These are phyloP conservation scores for Saccharomyces hybrid DNA, from an alignment of 1,139 yeast genomes.

Conservation along the genomic window DNA sequence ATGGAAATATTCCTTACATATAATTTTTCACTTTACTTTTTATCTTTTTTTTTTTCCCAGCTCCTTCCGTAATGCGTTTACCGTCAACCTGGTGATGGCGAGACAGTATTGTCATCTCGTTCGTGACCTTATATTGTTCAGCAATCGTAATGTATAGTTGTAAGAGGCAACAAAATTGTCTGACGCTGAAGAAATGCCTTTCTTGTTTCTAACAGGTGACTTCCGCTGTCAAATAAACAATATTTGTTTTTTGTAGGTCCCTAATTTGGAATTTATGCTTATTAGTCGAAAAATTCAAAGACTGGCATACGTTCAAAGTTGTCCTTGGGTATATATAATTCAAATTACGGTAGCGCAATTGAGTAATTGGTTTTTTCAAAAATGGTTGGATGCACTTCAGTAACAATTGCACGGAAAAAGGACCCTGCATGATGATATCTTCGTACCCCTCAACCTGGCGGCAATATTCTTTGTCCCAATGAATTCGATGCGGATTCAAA, in stretches of 20 bases:
- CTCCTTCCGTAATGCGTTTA: not conserved
- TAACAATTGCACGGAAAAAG: constrained; percentile 56
- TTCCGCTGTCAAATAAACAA: no score
- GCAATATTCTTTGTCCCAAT: constrained; percentile 55
- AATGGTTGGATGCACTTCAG: constrained; percentile 41
- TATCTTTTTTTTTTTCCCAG: not conserved
- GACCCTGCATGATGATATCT: constrained; percentile 69
- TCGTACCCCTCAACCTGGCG: constrained; percentile 50
- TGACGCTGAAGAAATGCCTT: no score
- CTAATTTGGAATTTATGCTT: not conserved
- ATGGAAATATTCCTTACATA: not conserved
- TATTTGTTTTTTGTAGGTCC: not conserved
- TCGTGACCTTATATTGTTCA: not conserved
- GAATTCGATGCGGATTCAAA: constrained; percentile 77
- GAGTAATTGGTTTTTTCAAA: constrained; percentile 4
- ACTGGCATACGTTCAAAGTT: constrained; percentile 1
- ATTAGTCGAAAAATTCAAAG: not conserved
- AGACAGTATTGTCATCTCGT: not conserved
- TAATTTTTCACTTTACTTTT: not conserved
- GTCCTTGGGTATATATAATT: constrained; percentile 19
- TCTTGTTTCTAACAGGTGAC: no score
- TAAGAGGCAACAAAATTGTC: no score
- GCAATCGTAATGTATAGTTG: no score
- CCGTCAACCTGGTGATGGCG: constrained; percentile 1
- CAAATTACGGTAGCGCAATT: constrained; percentile 22